These are phyloP conservation scores for Cutaneotrichosporon curvatum DNA, from an alignment of 1,284 basidiomycete genomes.

Conservation along the genomic window DNA sequence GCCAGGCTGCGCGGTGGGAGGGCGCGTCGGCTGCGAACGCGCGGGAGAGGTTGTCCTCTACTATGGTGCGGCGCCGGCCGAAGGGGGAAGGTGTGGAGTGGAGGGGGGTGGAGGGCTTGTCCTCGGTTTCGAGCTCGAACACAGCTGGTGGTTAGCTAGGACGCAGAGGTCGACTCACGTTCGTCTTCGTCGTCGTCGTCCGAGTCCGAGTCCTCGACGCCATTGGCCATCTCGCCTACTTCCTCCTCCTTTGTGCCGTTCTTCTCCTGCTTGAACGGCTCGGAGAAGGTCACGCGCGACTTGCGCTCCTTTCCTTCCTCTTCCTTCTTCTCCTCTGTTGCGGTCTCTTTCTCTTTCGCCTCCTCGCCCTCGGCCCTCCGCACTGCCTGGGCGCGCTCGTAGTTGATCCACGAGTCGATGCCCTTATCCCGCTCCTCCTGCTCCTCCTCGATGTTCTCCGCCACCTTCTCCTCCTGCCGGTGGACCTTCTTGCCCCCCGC, in stretches of 20 bases:
- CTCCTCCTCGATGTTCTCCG: slow-evolving; percentile 13
- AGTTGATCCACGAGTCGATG: slow-evolving; percentile 38
- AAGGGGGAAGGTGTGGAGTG: slow-evolving; percentile 1
- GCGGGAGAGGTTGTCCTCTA: slow-evolving; percentile 40
- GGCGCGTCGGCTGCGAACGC: slow-evolving; percentile 44
- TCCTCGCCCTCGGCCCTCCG: background rate
- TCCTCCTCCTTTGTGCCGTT: slow-evolving; percentile 9
- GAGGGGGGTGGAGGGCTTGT: slow-evolving; percentile 1
- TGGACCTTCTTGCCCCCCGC: slow-evolving; percentile 1
- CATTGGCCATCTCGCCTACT: slow-evolving; percentile 1
- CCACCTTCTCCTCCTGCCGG: slow-evolving; percentile 10
- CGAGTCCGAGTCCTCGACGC: no score
- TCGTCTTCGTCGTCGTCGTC: slow-evolving; percentile 4
- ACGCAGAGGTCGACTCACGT: slow-evolving; percentile 16
- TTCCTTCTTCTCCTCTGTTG: slow-evolving; percentile 4
- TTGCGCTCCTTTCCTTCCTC: slow-evolving; percentile 1
- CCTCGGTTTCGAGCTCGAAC: slow-evolving; percentile 45
- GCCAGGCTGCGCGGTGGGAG: slow-evolving; percentile 43
- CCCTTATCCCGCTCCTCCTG: slow-evolving; percentile 18
- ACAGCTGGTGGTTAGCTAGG: slow-evolving; percentile 31
- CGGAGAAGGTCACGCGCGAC: slow-evolving; percentile 10
- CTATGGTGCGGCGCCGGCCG: slow-evolving; percentile 23
- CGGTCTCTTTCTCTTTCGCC: slow-evolving; percentile 2
- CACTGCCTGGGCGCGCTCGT: slow-evolving; percentile 13
- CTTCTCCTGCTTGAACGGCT: slow-evolving; percentile 4